A percentile compares a stretch with the other conserved stretches of the same genome.
phyloP scores from a whole-genome alignment of 805 yeast species.

The Candida methanosorbosa region DNA sequence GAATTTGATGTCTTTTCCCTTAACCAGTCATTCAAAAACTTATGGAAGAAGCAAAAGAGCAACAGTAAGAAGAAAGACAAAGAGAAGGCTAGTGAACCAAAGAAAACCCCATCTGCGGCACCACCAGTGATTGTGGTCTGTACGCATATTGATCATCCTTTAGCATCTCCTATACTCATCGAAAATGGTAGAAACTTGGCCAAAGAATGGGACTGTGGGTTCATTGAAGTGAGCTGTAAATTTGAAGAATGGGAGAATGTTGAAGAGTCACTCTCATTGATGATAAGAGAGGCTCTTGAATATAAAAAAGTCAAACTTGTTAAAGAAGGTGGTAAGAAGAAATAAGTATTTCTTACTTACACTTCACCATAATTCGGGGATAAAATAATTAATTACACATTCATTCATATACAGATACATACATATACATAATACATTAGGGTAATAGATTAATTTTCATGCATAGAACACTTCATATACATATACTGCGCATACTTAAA shows the following conservation, averaged over 20 bases:
- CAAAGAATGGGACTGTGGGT: slow-evolving; percentile 54
- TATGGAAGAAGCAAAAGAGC: slow-evolving; percentile 43
- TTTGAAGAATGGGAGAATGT: slow-evolving; percentile 36
- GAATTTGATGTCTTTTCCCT: slow-evolving; percentile 62
- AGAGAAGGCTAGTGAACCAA: background rate
- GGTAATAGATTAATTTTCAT: too few relatives aligned
- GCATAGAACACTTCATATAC: too few relatives aligned
- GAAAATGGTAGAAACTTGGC: slow-evolving; percentile 53
- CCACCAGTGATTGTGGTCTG: slow-evolving; percentile 68
- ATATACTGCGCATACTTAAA: too few relatives aligned
- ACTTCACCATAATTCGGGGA: too few relatives aligned
- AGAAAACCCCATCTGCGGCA: slow-evolving; percentile 1
- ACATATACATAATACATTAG: too few relatives aligned
- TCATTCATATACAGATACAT: too few relatives aligned
- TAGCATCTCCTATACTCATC: slow-evolving; percentile 53
- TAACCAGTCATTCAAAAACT: slow-evolving; percentile 44
- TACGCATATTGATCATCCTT: slow-evolving; percentile 48
- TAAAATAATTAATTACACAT: too few relatives aligned
- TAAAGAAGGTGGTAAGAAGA: too few relatives aligned
- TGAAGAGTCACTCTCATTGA: slow-evolving; percentile 47
- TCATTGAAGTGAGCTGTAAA: slow-evolving; percentile 49
- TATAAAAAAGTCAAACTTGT: slow-evolving; percentile 8
- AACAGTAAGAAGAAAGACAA: too few relatives aligned
- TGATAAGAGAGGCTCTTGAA: slow-evolving; percentile 55
- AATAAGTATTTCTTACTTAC: too few relatives aligned